Evolutionary conservation across 768 basidiomycete genomes (phyloP).

Genomic region (Tricholoma furcatifolium): DNA sequence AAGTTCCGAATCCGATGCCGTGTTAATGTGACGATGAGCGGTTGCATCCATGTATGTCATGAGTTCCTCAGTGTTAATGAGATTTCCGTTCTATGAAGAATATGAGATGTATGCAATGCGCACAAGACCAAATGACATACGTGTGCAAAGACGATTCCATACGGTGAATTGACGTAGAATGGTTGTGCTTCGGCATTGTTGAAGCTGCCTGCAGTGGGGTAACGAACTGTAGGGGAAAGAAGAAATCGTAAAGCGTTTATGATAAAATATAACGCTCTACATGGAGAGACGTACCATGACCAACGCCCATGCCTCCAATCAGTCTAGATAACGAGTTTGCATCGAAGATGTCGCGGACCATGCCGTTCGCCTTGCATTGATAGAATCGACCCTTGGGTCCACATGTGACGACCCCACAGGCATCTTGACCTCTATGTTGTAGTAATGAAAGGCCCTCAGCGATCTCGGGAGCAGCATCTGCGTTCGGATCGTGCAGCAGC

Average conservation of each 20-base stretch:
- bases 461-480: slow-evolving; percentile 84
- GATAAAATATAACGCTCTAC: slow-evolving; percentile 17
- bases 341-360: slow-evolving; percentile 98
- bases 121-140: slow-evolving; percentile 43
- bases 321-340: slow-evolving; percentile 70
- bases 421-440: slow-evolving; percentile 98
- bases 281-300: slow-evolving; percentile 68
- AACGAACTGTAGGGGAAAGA: slow-evolving; percentile 64
- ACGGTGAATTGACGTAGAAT: slow-evolving; percentile 99
- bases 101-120: not conserved
- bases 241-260: slow-evolving; percentile 2
- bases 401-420: slow-evolving; percentile 96
- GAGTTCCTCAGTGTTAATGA: slow-evolving; percentile 88
- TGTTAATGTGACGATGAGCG: slow-evolving; percentile 98
- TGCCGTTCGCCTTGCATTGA: slow-evolving; percentile 98
- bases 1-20: slow-evolving; percentile 95
- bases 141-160: slow-evolving; percentile 97
- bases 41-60: slow-evolving; percentile 93
- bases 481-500: slow-evolving; percentile 72
- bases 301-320: slow-evolving; percentile 94
- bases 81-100: slow-evolving; percentile 84
- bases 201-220: slow-evolving; percentile 97
- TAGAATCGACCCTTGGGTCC: slow-evolving; percentile 93
- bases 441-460: slow-evolving; percentile 93
- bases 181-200: slow-evolving; percentile 98